Evolutionary conservation across 371 early-diverging fungal genomes (phyloP), one percentile per base, ranked within the genome.

Genomic region (Circinella umbellata): DNA sequence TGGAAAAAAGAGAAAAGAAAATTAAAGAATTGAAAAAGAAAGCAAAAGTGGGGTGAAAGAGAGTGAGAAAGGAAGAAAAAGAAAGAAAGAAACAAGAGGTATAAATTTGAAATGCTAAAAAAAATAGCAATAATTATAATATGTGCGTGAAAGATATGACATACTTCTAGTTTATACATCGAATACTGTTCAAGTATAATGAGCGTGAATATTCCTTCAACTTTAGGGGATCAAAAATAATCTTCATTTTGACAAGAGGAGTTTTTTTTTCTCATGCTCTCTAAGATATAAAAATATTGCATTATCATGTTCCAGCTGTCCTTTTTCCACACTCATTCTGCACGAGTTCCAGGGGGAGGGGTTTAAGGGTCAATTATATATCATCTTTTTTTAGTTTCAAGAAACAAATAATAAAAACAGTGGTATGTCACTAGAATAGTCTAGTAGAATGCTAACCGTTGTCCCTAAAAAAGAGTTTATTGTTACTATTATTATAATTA

Each of bases 401-500:
- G 11, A 42, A 42, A 42, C 3, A 42, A 9, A 9, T 51, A 4
- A n/a, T 13, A 51, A 14, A 51, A n/a, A 15, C 15, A 47, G 9
- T 47, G 15, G 47, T 11, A 15, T 47, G 47, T 15, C 15, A 47
- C 11, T 9, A 15, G 15, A 47, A 47, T 47, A 47, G 9, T 11
- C 11, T 11, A 54, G n/a, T 54, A 57, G 13, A 57, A 34, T 18
- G 57, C 34, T 4, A 57, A 34, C 27, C 27, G 57, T 57, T 57
- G 57, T 57, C 57, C 57, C 57, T 57, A 34, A 57, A 57, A 42
- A 42, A 42, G 15, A 51, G 51, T 51, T 51, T n/a, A 51, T 51
- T 51, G 27, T n/a, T 53, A 53, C 53, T 53, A 18, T n/a, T 51
- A 51, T 51, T 51, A n/a, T 13, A 51, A 51, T 15, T 42, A 42